Evolutionary conservation across 179 eudicot genomes (phyloP).

Genomic region (Pouteria campechiana): DNA sequence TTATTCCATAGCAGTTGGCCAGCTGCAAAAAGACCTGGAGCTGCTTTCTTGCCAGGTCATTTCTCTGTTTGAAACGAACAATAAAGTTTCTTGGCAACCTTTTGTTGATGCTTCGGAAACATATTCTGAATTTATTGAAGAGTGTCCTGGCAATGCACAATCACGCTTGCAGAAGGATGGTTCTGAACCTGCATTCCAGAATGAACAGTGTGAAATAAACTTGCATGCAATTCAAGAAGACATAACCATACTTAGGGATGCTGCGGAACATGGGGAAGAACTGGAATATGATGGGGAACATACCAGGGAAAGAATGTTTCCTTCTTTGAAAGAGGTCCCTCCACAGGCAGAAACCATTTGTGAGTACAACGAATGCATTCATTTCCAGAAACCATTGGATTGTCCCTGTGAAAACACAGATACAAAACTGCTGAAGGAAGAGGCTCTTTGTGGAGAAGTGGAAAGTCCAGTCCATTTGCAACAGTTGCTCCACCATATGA

Average conservation of each 20-base stretch:
- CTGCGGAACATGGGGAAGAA: no score
- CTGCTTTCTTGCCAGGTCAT: constrained; percentile 77
- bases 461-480: constrained; percentile 47
- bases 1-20: constrained; percentile 85
- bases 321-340: no score
- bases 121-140: constrained; percentile 16
- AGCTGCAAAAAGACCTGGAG: constrained; percentile 87
- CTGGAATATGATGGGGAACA: no score
- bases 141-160: constrained; percentile 19
- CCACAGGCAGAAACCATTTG: no score
- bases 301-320: no score
- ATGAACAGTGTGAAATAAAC: no score
- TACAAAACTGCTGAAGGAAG: constrained; percentile 23
- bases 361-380: no score
- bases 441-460: constrained; percentile 55
- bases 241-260: no score
- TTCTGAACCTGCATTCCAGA: no score
- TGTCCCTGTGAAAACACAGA: constrained; percentile 18
- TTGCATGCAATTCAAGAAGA: no score
- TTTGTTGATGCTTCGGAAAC: constrained; percentile 46
- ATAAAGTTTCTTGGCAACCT: constrained; percentile 57
- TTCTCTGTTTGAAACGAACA: constrained; percentile 91
- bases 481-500: constrained; percentile 58
- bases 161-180: no score
- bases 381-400: no score